Evolutionary conservation across 2,329 filamentous ascomycete genomes (phyloP), one percentile per base, ranked within the genome.

Genomic region (Chaetomiaceae sp.): DNA sequence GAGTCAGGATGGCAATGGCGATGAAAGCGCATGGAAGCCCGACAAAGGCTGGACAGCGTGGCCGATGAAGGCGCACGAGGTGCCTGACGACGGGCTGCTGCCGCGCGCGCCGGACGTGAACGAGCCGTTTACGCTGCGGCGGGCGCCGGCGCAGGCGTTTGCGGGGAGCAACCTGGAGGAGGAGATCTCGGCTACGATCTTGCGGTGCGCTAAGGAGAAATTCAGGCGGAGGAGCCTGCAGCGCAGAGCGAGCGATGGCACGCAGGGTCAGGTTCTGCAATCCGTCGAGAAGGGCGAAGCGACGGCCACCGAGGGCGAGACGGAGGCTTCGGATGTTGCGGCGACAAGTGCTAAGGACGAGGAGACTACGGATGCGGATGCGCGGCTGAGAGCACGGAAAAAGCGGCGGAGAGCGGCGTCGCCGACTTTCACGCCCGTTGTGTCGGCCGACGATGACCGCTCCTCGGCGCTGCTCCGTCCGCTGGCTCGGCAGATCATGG

Each of bases 1-100:
- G 18, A 19, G 19, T 18, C 5, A 17, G 15, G 33, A 10, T 20
- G 34, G 14, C 14, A 10, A 32, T 30, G 27, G 14, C 7, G 7
- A 7, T 15, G 27, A 32, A 60, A 27, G 52, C 66, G 36, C 11
- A 32, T 82, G 78, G 73, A 63, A 62, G 4, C 76, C 76, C 2
- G 71, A 77, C 0, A 78, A 75, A 48, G 54, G 61, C 4, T 96
- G 91, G 90, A 87, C 86, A 15, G 86, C 89, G 0, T 96, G 91
- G 91, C 91, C 91, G 4, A 63, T 94, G 59, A 72, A 73, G 17
- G 70, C 76, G 4, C 66, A 71, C 7, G 67, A 74, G 20, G 80
- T 93, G 7, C 86, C 86, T 2, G 67, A 70, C 14, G 69, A 72
- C 12, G 68, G 69, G 17, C 75, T 86, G 50, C 62, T 70, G 42